A percentile compares a stretch with the other conserved stretches of the same genome.
Evolutionary conservation across 176 grass and related monocot species (phyloP).

Genomic region (Pharus latifolius): DNA sequence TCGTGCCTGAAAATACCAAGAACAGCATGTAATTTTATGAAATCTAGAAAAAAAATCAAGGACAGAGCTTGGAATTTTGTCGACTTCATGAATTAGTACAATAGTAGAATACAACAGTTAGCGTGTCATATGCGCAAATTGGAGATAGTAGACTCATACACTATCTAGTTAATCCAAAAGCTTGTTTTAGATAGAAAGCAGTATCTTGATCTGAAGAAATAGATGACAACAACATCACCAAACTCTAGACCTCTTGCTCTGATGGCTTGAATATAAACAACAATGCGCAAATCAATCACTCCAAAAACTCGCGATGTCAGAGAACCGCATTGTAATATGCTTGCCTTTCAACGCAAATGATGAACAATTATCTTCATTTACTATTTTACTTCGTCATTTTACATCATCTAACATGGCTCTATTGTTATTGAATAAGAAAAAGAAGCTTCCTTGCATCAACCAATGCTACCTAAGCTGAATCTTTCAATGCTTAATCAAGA

Average conservation of each 20-base stretch:
- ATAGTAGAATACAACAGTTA: not conserved
- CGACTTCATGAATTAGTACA: not conserved
- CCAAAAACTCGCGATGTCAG: not conserved
- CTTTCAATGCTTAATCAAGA: not conserved
- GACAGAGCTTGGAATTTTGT: not conserved
- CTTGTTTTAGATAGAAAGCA: too few relatives aligned
- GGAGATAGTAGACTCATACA: not conserved
- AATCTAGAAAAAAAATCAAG: not conserved
- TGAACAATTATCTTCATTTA: too few relatives aligned
- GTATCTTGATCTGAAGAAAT: too few relatives aligned
- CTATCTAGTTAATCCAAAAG: not conserved
- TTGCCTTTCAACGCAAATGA: not conserved
- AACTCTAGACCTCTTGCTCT: not conserved
- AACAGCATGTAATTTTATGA: not conserved
- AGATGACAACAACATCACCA: too few relatives aligned
- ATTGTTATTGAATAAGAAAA: too few relatives aligned
- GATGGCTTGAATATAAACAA: not conserved
- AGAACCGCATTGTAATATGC: not conserved
- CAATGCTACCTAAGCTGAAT: not conserved
- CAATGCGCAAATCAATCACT: not conserved
- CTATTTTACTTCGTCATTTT: too few relatives aligned
- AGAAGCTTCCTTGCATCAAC: not conserved
- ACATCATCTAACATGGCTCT: too few relatives aligned
- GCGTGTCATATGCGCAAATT: not conserved
- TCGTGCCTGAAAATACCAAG: slow-evolving; percentile 48